phyloP scores from a whole-genome alignment of 805 yeast genomes.

The Starmerella stellata region DNA sequence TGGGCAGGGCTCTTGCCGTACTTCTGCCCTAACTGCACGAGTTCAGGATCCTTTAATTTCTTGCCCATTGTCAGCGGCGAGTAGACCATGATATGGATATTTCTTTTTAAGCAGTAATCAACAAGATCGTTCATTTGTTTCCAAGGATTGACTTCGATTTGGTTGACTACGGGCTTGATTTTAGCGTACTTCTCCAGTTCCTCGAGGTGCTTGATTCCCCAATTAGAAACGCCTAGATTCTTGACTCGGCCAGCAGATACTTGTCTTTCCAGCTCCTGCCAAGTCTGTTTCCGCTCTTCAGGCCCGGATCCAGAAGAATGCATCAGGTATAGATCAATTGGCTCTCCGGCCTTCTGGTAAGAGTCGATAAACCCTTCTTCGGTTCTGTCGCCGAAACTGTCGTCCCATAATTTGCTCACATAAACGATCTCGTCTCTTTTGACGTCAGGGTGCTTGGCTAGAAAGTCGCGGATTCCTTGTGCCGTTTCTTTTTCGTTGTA shows the following conservation, averaged over 20 bases:
- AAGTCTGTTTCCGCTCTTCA: conserved; percentile 30
- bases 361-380: conserved; percentile 38
- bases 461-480: conserved; percentile 38
- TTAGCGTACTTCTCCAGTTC: conserved; percentile 30
- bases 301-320: conserved; percentile 23
- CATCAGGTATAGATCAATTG: conserved; percentile 54
- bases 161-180: conserved; percentile 48
- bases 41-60: conserved; percentile 27
- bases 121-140: conserved; percentile 47
- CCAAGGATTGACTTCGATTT: conserved; percentile 76
- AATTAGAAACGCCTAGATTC: conserved; percentile 48
- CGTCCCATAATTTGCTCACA: conserved; percentile 61
- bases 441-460: conserved; percentile 31
- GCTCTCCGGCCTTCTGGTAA: conserved; percentile 36
- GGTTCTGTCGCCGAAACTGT: conserved; percentile 35
- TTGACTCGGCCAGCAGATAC: conserved; percentile 34
- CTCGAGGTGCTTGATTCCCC: conserved; percentile 37
- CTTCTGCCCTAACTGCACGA: conserved; percentile 25
- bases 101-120: conserved; percentile 37
- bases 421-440: conserved; percentile 35
- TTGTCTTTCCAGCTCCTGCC: conserved; percentile 39
- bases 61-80: conserved; percentile 60
- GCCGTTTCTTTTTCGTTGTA: conserved; percentile 45
- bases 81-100: conserved; percentile 52
- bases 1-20: conserved; percentile 30